Evolutionary conservation across 164 flowering plant genomes (phyloP).

Genomic region (Annona cherimola): DNA sequence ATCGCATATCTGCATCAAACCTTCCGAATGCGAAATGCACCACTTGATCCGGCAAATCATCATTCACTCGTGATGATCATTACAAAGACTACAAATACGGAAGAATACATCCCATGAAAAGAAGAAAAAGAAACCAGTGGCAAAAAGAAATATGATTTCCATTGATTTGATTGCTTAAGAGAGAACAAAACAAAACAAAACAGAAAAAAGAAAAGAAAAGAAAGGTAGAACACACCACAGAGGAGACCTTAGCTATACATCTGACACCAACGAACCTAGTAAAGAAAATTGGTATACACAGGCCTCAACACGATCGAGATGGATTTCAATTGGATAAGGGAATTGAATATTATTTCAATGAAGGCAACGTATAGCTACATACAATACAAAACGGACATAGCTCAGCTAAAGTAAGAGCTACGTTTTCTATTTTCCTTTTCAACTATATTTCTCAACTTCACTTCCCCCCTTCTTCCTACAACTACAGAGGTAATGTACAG

Average conservation of each 20-base stretch:
- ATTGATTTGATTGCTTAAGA: background rate
- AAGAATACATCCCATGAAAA: too few relatives aligned
- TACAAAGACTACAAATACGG: too few relatives aligned
- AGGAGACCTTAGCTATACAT: background rate
- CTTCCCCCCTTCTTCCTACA: constrained; percentile 4
- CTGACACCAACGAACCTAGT: background rate
- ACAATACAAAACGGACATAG: constrained; percentile 1
- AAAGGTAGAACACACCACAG: background rate
- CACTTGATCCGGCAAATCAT: too few relatives aligned
- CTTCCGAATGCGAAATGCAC: too few relatives aligned
- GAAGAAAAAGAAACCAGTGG: background rate
- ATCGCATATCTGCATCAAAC: too few relatives aligned
- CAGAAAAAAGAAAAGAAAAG: too few relatives aligned
- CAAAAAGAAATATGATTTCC: background rate
- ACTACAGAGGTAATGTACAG: constrained; percentile 8
- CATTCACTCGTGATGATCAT: too few relatives aligned
- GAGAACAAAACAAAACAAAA: background rate
- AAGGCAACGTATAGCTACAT: background rate
- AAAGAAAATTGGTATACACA: background rate
- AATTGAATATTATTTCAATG: background rate
- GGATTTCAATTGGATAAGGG: constrained; percentile 1
- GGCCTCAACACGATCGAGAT: background rate
- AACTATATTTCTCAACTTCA: background rate
- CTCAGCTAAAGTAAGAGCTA: constrained; percentile 5
- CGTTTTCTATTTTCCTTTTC: background rate